A percentile compares a stretch with the other conserved stretches of the same genome.
Conservation (phyloP, 2,329 filamentous ascomycete genomes). For the Alternaria triticina region DNA sequence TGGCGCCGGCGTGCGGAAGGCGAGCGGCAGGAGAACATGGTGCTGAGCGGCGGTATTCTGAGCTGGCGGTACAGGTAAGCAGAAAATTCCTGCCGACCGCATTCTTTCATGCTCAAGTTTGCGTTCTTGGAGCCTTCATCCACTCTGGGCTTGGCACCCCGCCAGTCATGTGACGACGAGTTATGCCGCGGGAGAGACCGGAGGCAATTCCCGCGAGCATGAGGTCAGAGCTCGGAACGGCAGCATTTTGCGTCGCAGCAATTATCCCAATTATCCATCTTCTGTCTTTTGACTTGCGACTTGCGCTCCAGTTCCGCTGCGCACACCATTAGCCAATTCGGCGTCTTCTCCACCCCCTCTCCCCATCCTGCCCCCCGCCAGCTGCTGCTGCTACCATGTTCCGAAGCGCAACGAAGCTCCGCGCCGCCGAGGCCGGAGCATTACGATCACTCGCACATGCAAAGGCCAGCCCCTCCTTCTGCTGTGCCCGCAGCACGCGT, state of each 20-base stretch:
- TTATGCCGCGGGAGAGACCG: conserved; percentile 5
- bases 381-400: conserved; percentile 36
- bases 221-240: conserved; percentile 10
- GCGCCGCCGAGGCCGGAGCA: conserved; percentile 44
- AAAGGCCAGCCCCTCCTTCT: conserved; percentile 39
- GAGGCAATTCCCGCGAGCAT: conserved; percentile 2
- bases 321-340: conserved; percentile 13
- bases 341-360: conserved; percentile 1
- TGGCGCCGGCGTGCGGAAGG: neutral
- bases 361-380: conserved; percentile 1
- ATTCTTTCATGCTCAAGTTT: neutral
- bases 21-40: neutral
- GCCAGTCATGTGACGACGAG: neutral
- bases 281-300: neutral
- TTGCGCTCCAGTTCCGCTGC: conserved; percentile 5
- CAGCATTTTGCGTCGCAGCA: conserved; percentile 2
- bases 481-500: conserved; percentile 28
- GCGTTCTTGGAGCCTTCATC: neutral
- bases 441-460: conserved; percentile 47
- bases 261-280: neutral
- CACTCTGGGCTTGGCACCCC: neutral
- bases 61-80: neutral
- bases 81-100: neutral
- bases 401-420: conserved; percentile 41
- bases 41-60: neutral